Base-by-base conservation (phyloP, 495 filamentous ascomycete genomes). In the Polyplosphaeria fusca region DNA sequence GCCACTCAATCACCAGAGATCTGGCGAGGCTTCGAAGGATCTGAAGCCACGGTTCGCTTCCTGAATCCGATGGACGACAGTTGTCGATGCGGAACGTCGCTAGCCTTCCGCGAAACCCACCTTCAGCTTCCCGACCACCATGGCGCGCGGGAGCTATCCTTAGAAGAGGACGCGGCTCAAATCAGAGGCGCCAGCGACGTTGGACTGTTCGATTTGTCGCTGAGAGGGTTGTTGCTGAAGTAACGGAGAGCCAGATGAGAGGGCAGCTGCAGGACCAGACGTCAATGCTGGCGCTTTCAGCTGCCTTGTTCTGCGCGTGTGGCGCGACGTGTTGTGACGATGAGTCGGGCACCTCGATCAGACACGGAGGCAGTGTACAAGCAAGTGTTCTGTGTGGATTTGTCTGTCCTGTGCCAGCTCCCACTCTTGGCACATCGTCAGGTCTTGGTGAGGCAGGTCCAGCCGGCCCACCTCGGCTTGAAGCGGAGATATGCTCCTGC, bases 71-170 rank as follows among this genome's bases (percentile, higher is more conserved):
- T 65, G 57, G 52, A 32, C 25, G 47, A 54, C 28, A 58, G 46
- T 25, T 30, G 48, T 35, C 13, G 47, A 50, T 52, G 48, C 58
- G 63, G 58, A 23, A 58, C 7, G 38, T 51, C 30, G 14, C 28
- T 41, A 26, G 19, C n/a, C 41, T 51, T 58, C 63, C 63, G 48
- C 63, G 47, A 39, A 27, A 14, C 7, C 47, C 62, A 47, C 40
- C 58, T 55, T 44, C 42, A 51, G 46, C 58, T 55, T 25, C 4
- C 16, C 57, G 57, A 27, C 56, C 39, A 57, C 26, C 52, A 53
- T 60, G 42, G 57, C 62, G 62, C 57, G 62, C 62, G 62, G 62
- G 62, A 65, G 35, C 62, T 65, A 65, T 57, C 30, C 57, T 65
- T 64, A 52, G 61, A 55, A 50, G 25, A 24, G 16, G 35, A 16